Percentiles rank a stretch among this genome's conserved stretches.
Conservation (phyloP, 2,329 filamentous ascomycete genomes). For the Aureobasidium sp. region DNA sequence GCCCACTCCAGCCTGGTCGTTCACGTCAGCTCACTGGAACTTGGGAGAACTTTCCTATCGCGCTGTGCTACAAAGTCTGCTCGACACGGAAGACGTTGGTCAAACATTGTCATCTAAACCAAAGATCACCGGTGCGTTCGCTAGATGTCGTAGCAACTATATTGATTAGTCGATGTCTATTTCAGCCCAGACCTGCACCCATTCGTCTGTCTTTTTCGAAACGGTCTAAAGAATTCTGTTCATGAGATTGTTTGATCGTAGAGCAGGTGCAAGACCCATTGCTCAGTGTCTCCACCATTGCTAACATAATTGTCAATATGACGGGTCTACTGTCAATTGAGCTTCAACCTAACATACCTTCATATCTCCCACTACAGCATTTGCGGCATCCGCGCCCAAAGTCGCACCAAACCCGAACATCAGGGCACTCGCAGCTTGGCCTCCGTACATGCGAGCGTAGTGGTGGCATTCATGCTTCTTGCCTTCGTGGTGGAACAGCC, state of each 20-base stretch:
- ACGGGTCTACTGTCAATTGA: too few relatives aligned
- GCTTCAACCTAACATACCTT: slow-evolving; percentile 18
- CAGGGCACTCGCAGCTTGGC: slow-evolving; percentile 22
- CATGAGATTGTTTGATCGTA: not conserved
- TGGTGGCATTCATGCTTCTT: slow-evolving; percentile 27
- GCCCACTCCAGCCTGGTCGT: not conserved
- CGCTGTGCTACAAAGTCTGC: not conserved
- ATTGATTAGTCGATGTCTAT: not conserved
- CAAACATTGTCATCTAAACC: not conserved
- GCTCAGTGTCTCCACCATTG: slow-evolving; percentile 18
- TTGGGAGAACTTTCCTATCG: not conserved
- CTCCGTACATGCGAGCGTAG: slow-evolving; percentile 27
- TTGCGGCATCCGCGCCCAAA: slow-evolving; percentile 25
- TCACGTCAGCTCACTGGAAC: not conserved
- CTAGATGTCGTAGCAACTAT: not conserved
- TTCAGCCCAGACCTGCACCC: not conserved
- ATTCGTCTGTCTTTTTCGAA: not conserved
- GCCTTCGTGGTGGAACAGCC: slow-evolving; percentile 24
- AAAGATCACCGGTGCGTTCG: not conserved
- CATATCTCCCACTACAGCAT: slow-evolving; percentile 26
- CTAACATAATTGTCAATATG: not conserved
- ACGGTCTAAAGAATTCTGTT: not conserved
- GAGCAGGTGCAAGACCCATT: not conserved
- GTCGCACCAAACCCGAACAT: slow-evolving; percentile 26
- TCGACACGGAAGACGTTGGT: not conserved